Conservation (phyloP, 176 grass and related monocot species). For the Poa pratensis region DNA sequence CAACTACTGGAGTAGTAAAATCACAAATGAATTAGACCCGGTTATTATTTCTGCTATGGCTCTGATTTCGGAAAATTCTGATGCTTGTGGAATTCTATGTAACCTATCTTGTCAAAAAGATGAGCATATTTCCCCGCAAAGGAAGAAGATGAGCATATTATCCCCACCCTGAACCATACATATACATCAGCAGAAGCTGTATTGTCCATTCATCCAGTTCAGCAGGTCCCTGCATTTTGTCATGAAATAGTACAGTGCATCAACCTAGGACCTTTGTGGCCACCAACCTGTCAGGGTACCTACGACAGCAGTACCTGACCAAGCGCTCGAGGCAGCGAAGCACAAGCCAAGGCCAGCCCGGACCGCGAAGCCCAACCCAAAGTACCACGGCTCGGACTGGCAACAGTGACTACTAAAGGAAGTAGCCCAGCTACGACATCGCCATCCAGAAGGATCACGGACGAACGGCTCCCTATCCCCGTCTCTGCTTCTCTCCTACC, state of each 20-base stretch:
- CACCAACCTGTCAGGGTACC: no score
- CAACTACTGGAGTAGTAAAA: neutral
- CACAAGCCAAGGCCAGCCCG: no score
- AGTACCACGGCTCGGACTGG: no score
- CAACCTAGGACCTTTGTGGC: slow-evolving; percentile 25
- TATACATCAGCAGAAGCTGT: neutral
- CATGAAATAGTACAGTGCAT: neutral
- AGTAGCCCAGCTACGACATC: no score
- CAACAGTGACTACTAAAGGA: no score
- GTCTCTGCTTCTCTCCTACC: no score
- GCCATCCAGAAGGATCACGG: no score
- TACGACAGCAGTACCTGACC: no score
- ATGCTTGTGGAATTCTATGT: slow-evolving; percentile 7
- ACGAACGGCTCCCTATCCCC: no score
- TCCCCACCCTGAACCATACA: neutral
- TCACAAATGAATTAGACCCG: neutral
- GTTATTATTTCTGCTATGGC: neutral
- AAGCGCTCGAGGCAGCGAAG: no score
- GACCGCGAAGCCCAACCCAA: no score
- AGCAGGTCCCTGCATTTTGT: neutral
- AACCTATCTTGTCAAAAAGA: slow-evolving; percentile 5
- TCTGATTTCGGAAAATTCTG: neutral
- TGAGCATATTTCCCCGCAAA: neutral
- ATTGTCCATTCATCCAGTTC: neutral
- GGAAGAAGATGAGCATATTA: neutral